Evolutionary conservation across 352 stramenopile genomes (phyloP), one percentile per base, ranked within the genome.

Genomic region (Phytophthora ohioensis): DNA sequence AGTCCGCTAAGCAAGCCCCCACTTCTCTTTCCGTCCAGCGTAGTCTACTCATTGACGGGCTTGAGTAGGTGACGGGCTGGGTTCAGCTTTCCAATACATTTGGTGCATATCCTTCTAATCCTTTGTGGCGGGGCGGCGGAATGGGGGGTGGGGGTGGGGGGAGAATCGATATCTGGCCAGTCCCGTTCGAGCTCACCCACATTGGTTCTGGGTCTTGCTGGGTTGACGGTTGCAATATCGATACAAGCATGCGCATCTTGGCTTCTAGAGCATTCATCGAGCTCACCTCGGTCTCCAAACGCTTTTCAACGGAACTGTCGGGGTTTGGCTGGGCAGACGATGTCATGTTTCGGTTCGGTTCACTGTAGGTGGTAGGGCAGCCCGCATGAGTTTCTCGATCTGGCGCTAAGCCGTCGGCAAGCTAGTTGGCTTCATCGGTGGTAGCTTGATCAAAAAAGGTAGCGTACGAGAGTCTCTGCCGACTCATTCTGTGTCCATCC

Each of bases 401-500:
- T 42, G 57, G 21, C 3, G 47, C 36, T 4, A 45, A 45, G 10
- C 61, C 63, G 30, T 69, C 52, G 1, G 61, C 42, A 35, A 69
- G 43, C 17, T 63, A 52, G 4, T 62, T 57, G 15, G 57, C 61
- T 57, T 69, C 43, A 17, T 69, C 61, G 0, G 34, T 52, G 11
- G 27, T 34, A 9, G 49, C 21, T 62, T 68, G 60, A 8, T 68
- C 60, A 21, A 62, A 5, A n/a, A 3, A 57, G 35, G 47, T 61
- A 68, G 34, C 52, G 42, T 10, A 63, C 61, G 7, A 63, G 52
- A 4, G 61, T 63, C 7, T 69, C 61, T 5, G 61, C 39, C 4
- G 59, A 60, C 42, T 68, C 61, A 10, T 62, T 62, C 39, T 55
- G 51, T 13, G 61, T 62, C 61, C 41, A 68, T 5, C 61, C 51